Conservation (phyloP, 352 stramenopile genomes). For the Pythium graminicola region DNA sequence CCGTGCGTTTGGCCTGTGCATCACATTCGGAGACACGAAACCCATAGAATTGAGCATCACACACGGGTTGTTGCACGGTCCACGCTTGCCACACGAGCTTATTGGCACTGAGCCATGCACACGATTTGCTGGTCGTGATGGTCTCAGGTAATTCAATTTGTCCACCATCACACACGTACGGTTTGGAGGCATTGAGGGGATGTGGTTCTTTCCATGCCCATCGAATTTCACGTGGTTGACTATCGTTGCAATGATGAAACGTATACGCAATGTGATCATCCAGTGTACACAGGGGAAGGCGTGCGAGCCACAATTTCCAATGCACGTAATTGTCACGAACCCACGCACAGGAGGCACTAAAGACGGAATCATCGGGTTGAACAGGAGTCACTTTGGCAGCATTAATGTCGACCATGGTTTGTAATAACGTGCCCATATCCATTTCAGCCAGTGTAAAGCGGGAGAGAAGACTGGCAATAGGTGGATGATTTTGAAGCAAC, state of each 20-base stretch:
- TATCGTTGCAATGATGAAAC: not conserved
- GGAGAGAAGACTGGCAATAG: slow-evolving; percentile 22
- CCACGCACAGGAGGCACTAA: slow-evolving; percentile 32
- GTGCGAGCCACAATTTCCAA: slow-evolving; percentile 28
- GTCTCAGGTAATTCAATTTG: slow-evolving; percentile 19
- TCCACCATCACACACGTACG: slow-evolving; percentile 42
- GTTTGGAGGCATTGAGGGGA: slow-evolving; percentile 24
- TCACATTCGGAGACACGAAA: slow-evolving; percentile 38
- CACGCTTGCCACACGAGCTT: slow-evolving; percentile 20
- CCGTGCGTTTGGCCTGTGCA: slow-evolving; percentile 20
- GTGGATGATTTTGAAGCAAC: slow-evolving; percentile 16
- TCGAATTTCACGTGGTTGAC: slow-evolving; percentile 14
- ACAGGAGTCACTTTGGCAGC: not conserved
- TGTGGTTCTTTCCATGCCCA: slow-evolving; percentile 33
- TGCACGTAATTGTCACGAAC: slow-evolving; percentile 23
- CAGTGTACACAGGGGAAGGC: slow-evolving; percentile 21
- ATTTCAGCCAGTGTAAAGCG: slow-evolving; percentile 23
- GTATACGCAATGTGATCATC: slow-evolving; percentile 20
- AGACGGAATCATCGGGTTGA: slow-evolving; percentile 11
- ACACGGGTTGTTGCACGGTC: slow-evolving; percentile 26
- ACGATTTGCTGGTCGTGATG: slow-evolving; percentile 32
- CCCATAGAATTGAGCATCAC: slow-evolving; percentile 36
- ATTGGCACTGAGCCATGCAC: slow-evolving; percentile 20
- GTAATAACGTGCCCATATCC: slow-evolving; percentile 27
- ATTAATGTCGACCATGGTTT: not conserved